Conservation (phyloP, 345 rosid genomes). For the Pugionium dolabratum region DNA sequence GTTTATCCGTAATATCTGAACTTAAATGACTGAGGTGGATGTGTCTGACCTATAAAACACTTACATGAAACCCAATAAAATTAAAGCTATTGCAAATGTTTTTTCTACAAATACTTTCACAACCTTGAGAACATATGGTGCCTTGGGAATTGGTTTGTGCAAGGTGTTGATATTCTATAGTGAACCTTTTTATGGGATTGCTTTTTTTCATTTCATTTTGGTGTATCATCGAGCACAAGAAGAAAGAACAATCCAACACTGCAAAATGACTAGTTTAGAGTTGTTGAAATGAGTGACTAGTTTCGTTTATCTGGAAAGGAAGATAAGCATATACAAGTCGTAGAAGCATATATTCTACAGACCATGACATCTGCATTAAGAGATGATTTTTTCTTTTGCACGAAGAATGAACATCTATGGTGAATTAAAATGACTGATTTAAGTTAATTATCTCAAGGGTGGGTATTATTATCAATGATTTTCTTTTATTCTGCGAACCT, state of each 20-base stretch:
- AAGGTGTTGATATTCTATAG: not conserved
- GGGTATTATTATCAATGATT: too few relatives aligned
- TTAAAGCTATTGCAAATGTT: slow-evolving; percentile 22
- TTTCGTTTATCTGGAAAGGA: not conserved
- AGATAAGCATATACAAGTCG: not conserved
- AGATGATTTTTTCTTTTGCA: not conserved
- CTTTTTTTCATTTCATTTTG: too few relatives aligned
- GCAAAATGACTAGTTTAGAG: not conserved
- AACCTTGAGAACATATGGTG: not conserved
- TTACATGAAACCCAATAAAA: slow-evolving; percentile 31
- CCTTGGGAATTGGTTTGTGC: slow-evolving; percentile 7
- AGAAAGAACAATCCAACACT: not conserved
- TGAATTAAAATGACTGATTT: not conserved
- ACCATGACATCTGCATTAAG: not conserved
- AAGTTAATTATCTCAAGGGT: not conserved
- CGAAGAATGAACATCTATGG: not conserved
- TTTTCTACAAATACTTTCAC: slow-evolving; percentile 15
- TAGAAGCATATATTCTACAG: slow-evolving; percentile 6
- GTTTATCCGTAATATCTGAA: slow-evolving; percentile 36
- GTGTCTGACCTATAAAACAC: slow-evolving; percentile 10
- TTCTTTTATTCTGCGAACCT: too few relatives aligned
- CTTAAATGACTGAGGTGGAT: slow-evolving; percentile 16
- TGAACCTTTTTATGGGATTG: not conserved
- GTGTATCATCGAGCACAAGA: not conserved
- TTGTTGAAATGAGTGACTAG: not conserved